Conservation (phyloP, 2,329 filamentous ascomycete species). For the Erysiphe pulchra region DNA sequence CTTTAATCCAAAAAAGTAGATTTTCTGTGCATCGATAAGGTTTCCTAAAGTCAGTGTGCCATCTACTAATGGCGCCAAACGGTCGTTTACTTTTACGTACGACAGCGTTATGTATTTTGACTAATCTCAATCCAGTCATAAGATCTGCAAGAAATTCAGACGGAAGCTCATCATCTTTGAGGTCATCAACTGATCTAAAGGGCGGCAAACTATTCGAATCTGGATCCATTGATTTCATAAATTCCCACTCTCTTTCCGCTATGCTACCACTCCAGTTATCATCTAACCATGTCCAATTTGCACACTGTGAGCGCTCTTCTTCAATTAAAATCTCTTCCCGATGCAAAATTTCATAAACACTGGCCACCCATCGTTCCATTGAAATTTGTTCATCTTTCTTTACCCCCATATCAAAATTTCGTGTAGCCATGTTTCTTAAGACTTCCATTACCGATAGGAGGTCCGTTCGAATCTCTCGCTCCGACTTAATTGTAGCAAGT, state of each 20-base stretch:
- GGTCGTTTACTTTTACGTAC: conserved; percentile 64
- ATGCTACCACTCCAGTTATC: conserved; percentile 54
- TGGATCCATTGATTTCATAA: conserved; percentile 50
- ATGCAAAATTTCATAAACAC: conserved; percentile 51
- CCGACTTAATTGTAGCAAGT: conserved; percentile 64
- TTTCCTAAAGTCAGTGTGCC: conserved; percentile 80
- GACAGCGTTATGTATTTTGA: conserved; percentile 72
- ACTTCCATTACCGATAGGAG: conserved; percentile 71
- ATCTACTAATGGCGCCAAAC: conserved; percentile 72
- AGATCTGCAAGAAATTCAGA: conserved; percentile 51
- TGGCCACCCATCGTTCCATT: conserved; percentile 55
- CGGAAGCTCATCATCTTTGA: conserved; percentile 22
- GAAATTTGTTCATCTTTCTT: conserved; percentile 49
- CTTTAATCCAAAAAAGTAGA: conserved; percentile 86
- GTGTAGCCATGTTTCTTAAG: conserved; percentile 69
- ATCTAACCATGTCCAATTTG: conserved; percentile 52
- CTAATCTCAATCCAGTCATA: conserved; percentile 55
- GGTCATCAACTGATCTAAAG: conserved; percentile 33
- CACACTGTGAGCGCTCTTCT: conserved; percentile 35
- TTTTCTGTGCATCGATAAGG: conserved; percentile 89
- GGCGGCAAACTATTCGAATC: conserved; percentile 33
- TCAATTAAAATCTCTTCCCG: conserved; percentile 56
- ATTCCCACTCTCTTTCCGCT: conserved; percentile 55
- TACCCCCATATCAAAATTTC: conserved; percentile 66
- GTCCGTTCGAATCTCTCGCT: conserved; percentile 63